These are phyloP conservation scores for Citrus unshiu DNA, from an alignment of 345 rosid species.

Conservation along the genomic window DNA sequence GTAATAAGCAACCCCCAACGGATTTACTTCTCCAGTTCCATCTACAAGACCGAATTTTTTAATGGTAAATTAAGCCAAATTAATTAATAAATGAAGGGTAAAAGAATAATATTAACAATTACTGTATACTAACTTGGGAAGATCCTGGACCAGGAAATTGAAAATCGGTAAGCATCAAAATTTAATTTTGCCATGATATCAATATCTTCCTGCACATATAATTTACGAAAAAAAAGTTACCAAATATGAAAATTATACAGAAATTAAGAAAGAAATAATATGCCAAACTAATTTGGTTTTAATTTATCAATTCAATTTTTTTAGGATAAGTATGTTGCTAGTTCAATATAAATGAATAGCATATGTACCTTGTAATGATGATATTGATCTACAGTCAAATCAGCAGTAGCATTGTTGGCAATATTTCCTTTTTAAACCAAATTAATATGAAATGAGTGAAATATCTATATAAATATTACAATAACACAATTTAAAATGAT, in stretches of 20 bases:
- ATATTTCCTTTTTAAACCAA: conserved; percentile 34
- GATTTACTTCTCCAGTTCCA: conserved; percentile 54
- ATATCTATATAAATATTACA: not conserved
- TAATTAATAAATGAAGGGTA: not conserved
- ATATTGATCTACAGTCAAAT: conserved; percentile 57
- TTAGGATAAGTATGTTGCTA: no score
- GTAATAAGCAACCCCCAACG: conserved; percentile 61
- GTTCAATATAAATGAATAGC: no score
- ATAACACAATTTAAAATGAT: not conserved
- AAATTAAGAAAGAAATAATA: not conserved
- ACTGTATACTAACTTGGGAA: conserved; percentile 32
- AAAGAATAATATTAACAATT: not conserved
- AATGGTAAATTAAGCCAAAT: no score
- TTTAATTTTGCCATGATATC: conserved; percentile 41
- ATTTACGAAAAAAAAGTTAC: not conserved
- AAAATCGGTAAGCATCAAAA: conserved; percentile 59
- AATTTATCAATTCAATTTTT: no score
- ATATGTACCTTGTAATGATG: conserved; percentile 41
- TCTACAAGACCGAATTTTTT: conserved; percentile 22
- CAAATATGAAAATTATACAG: not conserved
- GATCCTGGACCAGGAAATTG: conserved; percentile 58
- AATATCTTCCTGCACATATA: conserved; percentile 35
- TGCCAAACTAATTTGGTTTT: not conserved
- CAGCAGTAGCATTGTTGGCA: conserved; percentile 37
- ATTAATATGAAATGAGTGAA: not conserved